phyloP scores from a whole-genome alignment of 169 alveolate genomes.

The Eimeria sp. region DNA sequence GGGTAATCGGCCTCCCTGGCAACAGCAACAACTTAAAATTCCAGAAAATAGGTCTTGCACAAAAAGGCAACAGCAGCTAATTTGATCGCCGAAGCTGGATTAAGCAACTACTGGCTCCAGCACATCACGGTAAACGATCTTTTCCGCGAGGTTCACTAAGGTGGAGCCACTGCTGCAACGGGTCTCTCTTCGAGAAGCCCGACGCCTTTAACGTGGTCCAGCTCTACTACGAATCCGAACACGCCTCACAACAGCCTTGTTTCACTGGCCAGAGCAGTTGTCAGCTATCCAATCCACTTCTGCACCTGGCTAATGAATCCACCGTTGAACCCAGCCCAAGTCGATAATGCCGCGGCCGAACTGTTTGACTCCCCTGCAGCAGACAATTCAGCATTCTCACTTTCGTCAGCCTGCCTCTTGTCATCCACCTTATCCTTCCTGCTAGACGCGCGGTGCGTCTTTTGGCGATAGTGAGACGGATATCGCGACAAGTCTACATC shows the following conservation, averaged over 20 bases:
- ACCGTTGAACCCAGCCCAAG: constrained; percentile 50
- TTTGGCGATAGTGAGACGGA: constrained; percentile 51
- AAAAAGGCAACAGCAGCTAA: background rate
- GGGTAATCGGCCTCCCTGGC: background rate
- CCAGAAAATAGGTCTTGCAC: background rate
- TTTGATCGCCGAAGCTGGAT: background rate
- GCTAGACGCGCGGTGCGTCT: constrained; percentile 24
- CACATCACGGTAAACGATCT: background rate
- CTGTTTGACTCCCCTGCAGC: constrained; percentile 36
- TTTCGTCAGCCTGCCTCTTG: background rate
- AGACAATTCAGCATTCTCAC: background rate
- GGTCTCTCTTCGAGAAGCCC: background rate
- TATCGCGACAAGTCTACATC: constrained; percentile 33
- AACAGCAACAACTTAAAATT: background rate
- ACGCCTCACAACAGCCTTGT: background rate
- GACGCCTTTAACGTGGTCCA: background rate
- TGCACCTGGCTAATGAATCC: constrained; percentile 64
- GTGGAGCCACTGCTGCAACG: background rate
- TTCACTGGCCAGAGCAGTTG: background rate
- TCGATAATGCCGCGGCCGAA: constrained; percentile 11
- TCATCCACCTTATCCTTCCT: background rate
- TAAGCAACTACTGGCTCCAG: background rate
- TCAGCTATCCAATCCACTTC: constrained; percentile 48
- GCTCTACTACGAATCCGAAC: background rate
- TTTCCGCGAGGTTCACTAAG: background rate